phyloP scores from a whole-genome alignment of 2,329 filamentous ascomycete species.

The Colletotrichum noveboracense region DNA sequence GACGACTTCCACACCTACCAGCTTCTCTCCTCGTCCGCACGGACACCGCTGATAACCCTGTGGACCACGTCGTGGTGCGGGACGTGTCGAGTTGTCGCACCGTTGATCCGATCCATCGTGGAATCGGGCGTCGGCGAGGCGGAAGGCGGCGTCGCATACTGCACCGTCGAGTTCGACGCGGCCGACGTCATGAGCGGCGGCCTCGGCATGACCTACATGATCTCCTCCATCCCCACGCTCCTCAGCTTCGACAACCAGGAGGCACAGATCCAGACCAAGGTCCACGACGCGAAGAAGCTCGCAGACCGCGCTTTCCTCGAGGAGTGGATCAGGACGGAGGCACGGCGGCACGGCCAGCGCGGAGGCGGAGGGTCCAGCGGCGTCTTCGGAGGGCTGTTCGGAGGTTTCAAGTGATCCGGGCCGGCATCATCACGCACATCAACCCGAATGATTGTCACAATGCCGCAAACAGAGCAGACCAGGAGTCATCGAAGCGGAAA shows the following conservation, averaged over 20 bases:
- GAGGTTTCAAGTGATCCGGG: constrained; percentile 27
- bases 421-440: neutral
- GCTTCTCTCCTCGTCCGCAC: constrained; percentile 57
- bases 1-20: constrained; percentile 62
- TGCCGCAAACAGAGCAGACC: neutral
- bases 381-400: constrained; percentile 46
- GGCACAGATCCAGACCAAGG: constrained; percentile 52
- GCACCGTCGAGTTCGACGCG: constrained; percentile 60
- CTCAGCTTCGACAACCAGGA: constrained; percentile 63
- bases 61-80: constrained; percentile 66
- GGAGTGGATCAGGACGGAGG: constrained; percentile 60
- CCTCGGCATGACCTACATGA: constrained; percentile 61
- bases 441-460: neutral
- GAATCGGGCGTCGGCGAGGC: constrained; percentile 57
- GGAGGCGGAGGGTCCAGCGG: constrained; percentile 45
- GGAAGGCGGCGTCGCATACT: constrained; percentile 61
- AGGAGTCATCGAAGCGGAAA: neutral
- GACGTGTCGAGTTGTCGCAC: constrained; percentile 56
- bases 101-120: constrained; percentile 54
- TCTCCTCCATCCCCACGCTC: constrained; percentile 62
- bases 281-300: constrained; percentile 54
- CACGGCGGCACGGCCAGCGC: constrained; percentile 48
- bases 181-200: constrained; percentile 58
- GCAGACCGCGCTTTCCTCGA: constrained; percentile 54
- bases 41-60: constrained; percentile 61